phyloP scores from a whole-genome alignment of 2,329 filamentous ascomycete genomes.

The Neofusicoccum sp. region DNA sequence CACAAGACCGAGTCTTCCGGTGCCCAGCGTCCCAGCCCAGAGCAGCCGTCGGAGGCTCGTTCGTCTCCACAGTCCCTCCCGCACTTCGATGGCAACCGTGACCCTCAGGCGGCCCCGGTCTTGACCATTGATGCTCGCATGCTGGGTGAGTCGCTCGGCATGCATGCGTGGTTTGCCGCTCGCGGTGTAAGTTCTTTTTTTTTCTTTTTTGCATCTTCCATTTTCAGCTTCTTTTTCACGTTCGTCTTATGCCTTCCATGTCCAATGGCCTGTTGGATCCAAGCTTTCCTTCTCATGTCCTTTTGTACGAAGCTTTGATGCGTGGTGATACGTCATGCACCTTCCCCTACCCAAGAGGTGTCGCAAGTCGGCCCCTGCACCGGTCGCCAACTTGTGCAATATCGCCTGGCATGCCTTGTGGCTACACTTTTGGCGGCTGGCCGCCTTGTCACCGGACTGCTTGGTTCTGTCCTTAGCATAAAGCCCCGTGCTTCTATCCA shows the following conservation, averaged over 20 bases:
- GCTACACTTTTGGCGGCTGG: too few relatives aligned
- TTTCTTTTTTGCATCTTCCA: background rate
- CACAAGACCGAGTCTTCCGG: slow-evolving; percentile 9
- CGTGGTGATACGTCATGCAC: background rate
- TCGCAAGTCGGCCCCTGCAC: background rate
- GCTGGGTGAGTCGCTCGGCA: slow-evolving; percentile 39
- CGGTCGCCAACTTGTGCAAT: background rate
- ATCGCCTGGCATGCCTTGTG: background rate
- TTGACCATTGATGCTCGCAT: slow-evolving; percentile 34
- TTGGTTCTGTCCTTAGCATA: background rate
- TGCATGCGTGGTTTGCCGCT: slow-evolving; percentile 38
- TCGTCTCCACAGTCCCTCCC: slow-evolving; percentile 34
- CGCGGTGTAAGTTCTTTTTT: slow-evolving; percentile 35
- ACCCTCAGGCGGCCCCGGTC: slow-evolving; percentile 26
- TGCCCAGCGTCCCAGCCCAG: slow-evolving; percentile 14
- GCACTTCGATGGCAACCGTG: slow-evolving; percentile 39
- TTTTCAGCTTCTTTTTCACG: background rate
- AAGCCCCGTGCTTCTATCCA: background rate
- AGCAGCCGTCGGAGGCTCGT: slow-evolving; percentile 21
- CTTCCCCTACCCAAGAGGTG: background rate
- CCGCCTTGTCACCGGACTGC: background rate
- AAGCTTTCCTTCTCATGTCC: background rate
- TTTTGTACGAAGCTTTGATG: too few relatives aligned
- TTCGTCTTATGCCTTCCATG: background rate
- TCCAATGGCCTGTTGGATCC: background rate